Base-by-base conservation (phyloP, 176 grass and related monocot species). In the Lolium perenne region DNA sequence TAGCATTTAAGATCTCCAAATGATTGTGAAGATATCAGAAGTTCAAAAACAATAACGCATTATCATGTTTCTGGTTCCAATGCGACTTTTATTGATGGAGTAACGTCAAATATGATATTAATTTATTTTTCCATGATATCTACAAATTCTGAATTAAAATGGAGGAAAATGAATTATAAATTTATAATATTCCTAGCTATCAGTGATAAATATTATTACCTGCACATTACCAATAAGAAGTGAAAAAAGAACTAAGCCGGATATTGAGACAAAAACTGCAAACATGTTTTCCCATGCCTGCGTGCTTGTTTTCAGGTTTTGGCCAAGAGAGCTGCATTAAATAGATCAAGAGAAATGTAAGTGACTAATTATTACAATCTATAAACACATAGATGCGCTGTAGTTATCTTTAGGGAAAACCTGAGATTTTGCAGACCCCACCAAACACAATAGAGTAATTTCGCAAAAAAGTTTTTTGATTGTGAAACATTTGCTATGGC, bases 391-490 rank as follows among this genome's bases (percentile, higher is more conserved):
- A 78, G 18, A 81, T 58, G 59, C 13, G 58, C 46, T 70, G 25
- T 60, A 43, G 29, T 26, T 60, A 23, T 54, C 0, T 58, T 82
- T 17, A 77, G 55, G 4, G 76, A 85, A 81, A 70, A 93, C 95
- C 93, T 95, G 65, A 98, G 86, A 87, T 93, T 98, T 88, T 98
- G 95, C 3, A 98, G 85, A 46, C 95, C 95, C 95, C 95, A 98
- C 91, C 95, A 98, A 88, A 98, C 85, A 87, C 95, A 98, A 80
- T 89, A 98, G 67, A 98, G 93, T 4, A 98, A 90, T 83, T 98
- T 98, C 9, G 59, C 88, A 70, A 93, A 89, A 72, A 95, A 98
- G 69, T 73, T 86, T 64, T 55, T 87, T 54, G 90, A 91, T n/a
- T 71, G 83, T 3, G 76, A 71, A 81, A 95, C 79, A 87, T 95